Base-by-base conservation (phyloP, 139 green algal species). In the Asterochloris erici region DNA sequence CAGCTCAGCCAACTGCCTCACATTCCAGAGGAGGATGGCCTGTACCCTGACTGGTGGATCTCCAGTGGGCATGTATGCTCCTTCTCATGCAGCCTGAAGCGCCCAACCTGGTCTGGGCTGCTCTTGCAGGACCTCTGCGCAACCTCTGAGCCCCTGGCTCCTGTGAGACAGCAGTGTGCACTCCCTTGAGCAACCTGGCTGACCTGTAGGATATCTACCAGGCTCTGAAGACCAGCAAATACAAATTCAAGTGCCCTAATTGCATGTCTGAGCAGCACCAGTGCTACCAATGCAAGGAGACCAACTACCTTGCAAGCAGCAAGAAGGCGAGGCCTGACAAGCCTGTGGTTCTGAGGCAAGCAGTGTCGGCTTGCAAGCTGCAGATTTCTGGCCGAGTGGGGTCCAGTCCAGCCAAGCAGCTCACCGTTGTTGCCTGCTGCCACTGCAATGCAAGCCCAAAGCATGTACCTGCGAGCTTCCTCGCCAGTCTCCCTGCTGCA, bases 211-310 rank as follows among this genome's bases (percentile, higher is more conserved):
- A 81, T 26, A 26, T 81, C 10, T 73, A 74, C 17, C 26, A 74
- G 63, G 61, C 27, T 63, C 19, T 81, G 26, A 73, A 81, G 63
- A 63, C 73, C 16, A 81, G 61, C 63, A 81, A 73, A 21, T 62
- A 81, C 16, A 26, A 10, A 13, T 81, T 81, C 63, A 62, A 74
- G 12, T 81, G 77, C 77, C 77, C 77, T 23, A 73, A 74, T 26
- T 81, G 77, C 63, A 16, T 81, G n/a, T 24, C 62, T 19, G 77
- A 63, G 26, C 26, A 63, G 11, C 77, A 81, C 64, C 77, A 73
- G 11, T 81, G 77, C 77, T 81, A 73, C n/a, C 60, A 62, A 12
- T 81, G 77, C 29, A 73, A 81, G 27, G 13, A 74, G 21, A 54
- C 38, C 4, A 54, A 71, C 66, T 9, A 14, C 19, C 66, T 71